Evolutionary conservation across 805 yeast genomes (phyloP).

Genomic region (Spathaspora boniae): DNA sequence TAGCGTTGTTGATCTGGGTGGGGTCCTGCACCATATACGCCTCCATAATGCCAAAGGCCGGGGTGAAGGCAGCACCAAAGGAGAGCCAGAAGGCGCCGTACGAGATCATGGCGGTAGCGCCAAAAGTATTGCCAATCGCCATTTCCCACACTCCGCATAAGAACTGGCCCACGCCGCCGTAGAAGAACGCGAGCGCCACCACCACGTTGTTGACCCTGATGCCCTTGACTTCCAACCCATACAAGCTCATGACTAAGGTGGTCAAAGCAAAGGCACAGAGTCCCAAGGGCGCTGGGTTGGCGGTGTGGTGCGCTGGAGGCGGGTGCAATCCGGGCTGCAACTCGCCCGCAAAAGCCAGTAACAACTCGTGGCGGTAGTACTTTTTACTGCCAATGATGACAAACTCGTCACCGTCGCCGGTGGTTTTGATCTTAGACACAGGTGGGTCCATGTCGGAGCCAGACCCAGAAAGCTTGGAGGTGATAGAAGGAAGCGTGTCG

Average conservation of each 20-base stretch:
- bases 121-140: constrained; percentile 52
- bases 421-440: constrained; percentile 18
- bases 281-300: constrained; percentile 55
- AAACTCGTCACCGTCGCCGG: constrained; percentile 38
- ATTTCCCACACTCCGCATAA: constrained; percentile 52
- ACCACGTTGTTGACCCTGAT: constrained; percentile 40
- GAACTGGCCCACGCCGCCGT: constrained; percentile 48
- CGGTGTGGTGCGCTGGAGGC: constrained; percentile 45
- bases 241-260: constrained; percentile 47
- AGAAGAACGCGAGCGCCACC: constrained; percentile 45
- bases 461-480: too few relatives aligned
- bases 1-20: constrained; percentile 44
- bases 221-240: constrained; percentile 44
- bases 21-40: constrained; percentile 40
- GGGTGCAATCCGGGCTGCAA: constrained; percentile 45
- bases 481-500: too few relatives aligned
- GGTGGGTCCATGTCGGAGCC: too few relatives aligned
- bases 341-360: constrained; percentile 62
- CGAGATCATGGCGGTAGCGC: constrained; percentile 48
- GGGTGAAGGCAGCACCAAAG: constrained; percentile 47
- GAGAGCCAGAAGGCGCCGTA: constrained; percentile 57
- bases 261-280: constrained; percentile 46
- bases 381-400: constrained; percentile 39
- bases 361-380: constrained; percentile 52
- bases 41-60: constrained; percentile 52